A percentile compares a stretch with the other conserved stretches of the same genome.
These are phyloP conservation scores for Coemansia sp. DNA, from an alignment of 192 early-diverging fungal species.

Conservation along the genomic window DNA sequence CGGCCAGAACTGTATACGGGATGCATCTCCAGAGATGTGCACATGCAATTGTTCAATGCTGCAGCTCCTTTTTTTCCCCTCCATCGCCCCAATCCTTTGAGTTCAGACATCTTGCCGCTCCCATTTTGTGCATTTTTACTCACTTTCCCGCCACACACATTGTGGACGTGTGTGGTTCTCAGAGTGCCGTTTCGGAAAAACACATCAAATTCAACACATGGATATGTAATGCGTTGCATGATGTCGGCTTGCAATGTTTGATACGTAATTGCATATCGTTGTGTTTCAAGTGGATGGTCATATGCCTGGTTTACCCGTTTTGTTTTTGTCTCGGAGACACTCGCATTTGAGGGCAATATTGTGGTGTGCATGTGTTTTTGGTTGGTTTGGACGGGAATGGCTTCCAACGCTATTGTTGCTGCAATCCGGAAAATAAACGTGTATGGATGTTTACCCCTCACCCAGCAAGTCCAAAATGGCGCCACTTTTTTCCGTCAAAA, in stretches of 20 bases:
- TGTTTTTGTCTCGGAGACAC: no score
- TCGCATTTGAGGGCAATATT: no score
- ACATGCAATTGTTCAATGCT: neutral
- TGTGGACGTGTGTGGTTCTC: neutral
- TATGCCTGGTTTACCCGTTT: neutral
- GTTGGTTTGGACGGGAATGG: neutral
- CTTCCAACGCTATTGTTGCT: neutral
- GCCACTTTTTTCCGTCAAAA: neutral
- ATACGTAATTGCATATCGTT: neutral
- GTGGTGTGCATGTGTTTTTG: no score
- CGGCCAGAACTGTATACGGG: neutral
- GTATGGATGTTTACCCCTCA: neutral
- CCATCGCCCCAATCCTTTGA: neutral
- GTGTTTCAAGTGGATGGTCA: neutral
- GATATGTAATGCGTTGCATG: neutral
- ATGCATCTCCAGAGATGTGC: neutral
- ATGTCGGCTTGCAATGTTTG: neutral
- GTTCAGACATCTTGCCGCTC: neutral
- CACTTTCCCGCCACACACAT: neutral
- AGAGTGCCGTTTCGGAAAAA: neutral
- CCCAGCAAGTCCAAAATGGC: no score
- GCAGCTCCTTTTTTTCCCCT: neutral
- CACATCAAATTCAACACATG: neutral
- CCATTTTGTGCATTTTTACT: neutral
- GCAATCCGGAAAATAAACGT: neutral